Evolutionary conservation across 2,329 filamentous ascomycete species (phyloP), one percentile per base, ranked within the genome.

Genomic region (Pseudogymnoascus sp.): DNA sequence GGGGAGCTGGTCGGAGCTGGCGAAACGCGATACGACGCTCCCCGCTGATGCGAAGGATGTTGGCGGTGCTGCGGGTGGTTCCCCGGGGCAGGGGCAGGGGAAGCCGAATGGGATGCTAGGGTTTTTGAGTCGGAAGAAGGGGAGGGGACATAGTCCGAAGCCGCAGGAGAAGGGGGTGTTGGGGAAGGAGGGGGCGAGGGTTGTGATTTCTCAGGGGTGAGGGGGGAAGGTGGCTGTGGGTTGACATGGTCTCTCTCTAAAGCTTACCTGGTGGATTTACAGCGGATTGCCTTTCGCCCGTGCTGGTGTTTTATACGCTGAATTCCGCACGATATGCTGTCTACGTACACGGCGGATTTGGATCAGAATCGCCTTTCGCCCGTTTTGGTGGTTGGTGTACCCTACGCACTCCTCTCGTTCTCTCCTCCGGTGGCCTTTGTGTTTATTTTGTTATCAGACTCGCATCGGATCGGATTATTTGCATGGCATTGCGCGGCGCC

Each of bases 141-240:
- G 93, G 28, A 83, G 93, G 67, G 91, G 92, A 63, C 87, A 92
- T 75, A 97, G 92, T 74, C 95, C 95, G 1, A 97, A 96, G 78
- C 93, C 93, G 26, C 93, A 91, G 75, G 93, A 97, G 77, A 85
- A 91, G 63, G 95, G 95, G 64, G 93, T 99, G 7, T 74, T 99
- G 64, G 95, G 95, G 64, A 97, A 97, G 74, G 93, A 97, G 74
- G 95, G 95, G 15, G 93, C 95, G 10, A 83, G 95, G 73, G 87
- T 91, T 67, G 84, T 93, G 64, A 88, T 93, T 31, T 31, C 26
- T 11, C 26, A 59, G 26, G 50, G 50, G 1, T 59, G 50, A 59
- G 7, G 47, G 17, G n/a, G 47, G 4, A 7, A 9, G 17, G 17
- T 42, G 6, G 33, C 3, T 35, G 11, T 15, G 13, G 31, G 9